A percentile compares a stretch with the other conserved stretches of the same genome.
Evolutionary conservation across 352 stramenopile species (phyloP).

Genomic region (Phytophthora constricta): DNA sequence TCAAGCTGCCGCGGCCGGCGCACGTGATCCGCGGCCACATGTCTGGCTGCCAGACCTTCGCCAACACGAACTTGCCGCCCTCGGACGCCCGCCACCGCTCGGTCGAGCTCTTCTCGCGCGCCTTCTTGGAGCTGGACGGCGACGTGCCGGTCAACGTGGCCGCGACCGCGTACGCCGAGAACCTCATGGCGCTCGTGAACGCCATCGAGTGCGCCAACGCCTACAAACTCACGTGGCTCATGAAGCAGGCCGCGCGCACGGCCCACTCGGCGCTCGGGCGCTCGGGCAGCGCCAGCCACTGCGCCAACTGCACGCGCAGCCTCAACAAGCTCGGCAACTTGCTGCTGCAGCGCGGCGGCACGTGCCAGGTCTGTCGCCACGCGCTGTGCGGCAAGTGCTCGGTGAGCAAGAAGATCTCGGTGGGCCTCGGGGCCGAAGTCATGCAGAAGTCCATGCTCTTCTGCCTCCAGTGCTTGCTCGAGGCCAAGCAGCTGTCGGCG

Average conservation of each 20-base stretch:
- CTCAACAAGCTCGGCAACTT: slow-evolving; percentile 40
- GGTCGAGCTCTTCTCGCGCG: slow-evolving; percentile 41
- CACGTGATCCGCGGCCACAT: slow-evolving; percentile 39
- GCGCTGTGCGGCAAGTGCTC: slow-evolving; percentile 43
- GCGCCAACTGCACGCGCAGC: slow-evolving; percentile 37
- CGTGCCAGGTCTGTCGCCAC: slow-evolving; percentile 39
- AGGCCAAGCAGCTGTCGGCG: slow-evolving; percentile 43
- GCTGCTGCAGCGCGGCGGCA: slow-evolving; percentile 25
- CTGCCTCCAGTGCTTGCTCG: slow-evolving; percentile 43
- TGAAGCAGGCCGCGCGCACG: slow-evolving; percentile 23
- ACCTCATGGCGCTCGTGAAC: slow-evolving; percentile 30
- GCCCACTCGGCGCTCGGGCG: slow-evolving; percentile 8
- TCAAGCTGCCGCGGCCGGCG: slow-evolving; percentile 31
- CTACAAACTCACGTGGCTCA: slow-evolving; percentile 46
- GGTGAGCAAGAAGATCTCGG: slow-evolving; percentile 43
- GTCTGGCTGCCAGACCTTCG: slow-evolving; percentile 35
- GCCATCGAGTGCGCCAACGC: slow-evolving; percentile 39
- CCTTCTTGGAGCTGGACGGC: slow-evolving; percentile 33
- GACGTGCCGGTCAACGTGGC: slow-evolving; percentile 31
- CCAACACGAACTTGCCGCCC: slow-evolving; percentile 24
- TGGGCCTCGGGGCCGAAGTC: slow-evolving; percentile 28
- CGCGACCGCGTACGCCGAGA: slow-evolving; percentile 20
- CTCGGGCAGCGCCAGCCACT: slow-evolving; percentile 23
- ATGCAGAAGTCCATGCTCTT: slow-evolving; percentile 41
- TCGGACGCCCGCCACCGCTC: slow-evolving; percentile 22